phyloP scores from a whole-genome alignment of 176 grass and related monocot species.

The Dendrocalamus sinicus region DNA sequence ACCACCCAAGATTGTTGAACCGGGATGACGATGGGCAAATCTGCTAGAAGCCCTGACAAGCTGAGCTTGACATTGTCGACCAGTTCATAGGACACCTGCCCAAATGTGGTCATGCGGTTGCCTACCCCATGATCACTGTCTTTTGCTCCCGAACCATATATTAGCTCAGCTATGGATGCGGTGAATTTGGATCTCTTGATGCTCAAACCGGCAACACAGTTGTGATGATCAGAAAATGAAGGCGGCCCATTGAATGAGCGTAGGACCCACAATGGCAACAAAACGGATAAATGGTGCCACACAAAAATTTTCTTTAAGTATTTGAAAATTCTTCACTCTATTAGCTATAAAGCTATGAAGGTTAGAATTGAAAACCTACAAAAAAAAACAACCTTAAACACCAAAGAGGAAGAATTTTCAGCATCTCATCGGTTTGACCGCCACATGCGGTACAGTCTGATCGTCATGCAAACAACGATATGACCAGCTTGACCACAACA shows the following conservation, averaged over 20 bases:
- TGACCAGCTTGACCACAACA: too few relatives aligned
- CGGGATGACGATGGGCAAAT: conserved; percentile 2
- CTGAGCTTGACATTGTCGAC: conserved; percentile 63
- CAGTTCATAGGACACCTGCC: conserved; percentile 50
- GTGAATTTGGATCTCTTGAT: conserved; percentile 55
- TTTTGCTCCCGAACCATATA: conserved; percentile 44
- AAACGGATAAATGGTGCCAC: too few relatives aligned
- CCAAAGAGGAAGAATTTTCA: too few relatives aligned
- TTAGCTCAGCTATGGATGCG: conserved; percentile 58
- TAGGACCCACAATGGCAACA: too few relatives aligned
- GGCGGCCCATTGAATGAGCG: conserved; percentile 54
- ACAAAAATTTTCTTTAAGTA: too few relatives aligned
- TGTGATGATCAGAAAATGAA: conserved; percentile 52
- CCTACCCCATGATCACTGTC: background rate
- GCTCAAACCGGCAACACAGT: conserved; percentile 63
- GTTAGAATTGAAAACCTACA: too few relatives aligned
- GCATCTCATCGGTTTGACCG: too few relatives aligned
- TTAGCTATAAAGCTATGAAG: too few relatives aligned
- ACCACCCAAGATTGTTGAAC: conserved; percentile 47
- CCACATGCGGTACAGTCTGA: too few relatives aligned
- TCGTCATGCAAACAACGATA: too few relatives aligned
- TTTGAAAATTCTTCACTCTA: too few relatives aligned
- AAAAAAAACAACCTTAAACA: too few relatives aligned
- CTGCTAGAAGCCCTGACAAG: conserved; percentile 73
- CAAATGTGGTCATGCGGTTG: conserved; percentile 57